phyloP scores from a whole-genome alignment of 148 eudicot species.

The Rhododendron griersonianum region DNA sequence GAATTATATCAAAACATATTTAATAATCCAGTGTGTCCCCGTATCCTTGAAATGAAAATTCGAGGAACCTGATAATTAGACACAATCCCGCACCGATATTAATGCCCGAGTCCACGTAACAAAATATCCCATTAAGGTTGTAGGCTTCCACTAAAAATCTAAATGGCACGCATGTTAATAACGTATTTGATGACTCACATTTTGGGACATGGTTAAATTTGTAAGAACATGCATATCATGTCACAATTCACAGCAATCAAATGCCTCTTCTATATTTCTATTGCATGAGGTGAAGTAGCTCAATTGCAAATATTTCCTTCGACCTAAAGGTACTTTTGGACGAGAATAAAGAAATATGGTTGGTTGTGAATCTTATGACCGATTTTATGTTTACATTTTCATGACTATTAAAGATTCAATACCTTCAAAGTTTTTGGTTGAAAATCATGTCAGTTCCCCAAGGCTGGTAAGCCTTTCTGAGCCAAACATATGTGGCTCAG shows the following conservation, averaged over 20 bases:
- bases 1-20: neutral
- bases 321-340: neutral
- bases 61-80: neutral
- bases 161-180: neutral
- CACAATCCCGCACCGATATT: neutral
- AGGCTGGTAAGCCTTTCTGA: neutral
- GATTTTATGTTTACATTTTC: neutral
- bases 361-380: neutral
- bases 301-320: neutral
- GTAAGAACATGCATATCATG: neutral
- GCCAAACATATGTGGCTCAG: neutral
- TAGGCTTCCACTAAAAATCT: neutral
- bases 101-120: neutral
- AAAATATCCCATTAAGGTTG: neutral
- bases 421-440: neutral
- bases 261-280: neutral
- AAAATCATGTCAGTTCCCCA: neutral
- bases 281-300: neutral
- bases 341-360: neutral
- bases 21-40: neutral
- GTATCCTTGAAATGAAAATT: neutral
- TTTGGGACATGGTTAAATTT: neutral
- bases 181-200: neutral
- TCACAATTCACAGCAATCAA: neutral
- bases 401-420: neutral